These are phyloP conservation scores for Globisporangium viniferum DNA, from an alignment of 352 stramenopile genomes.

Conservation along the genomic window DNA sequence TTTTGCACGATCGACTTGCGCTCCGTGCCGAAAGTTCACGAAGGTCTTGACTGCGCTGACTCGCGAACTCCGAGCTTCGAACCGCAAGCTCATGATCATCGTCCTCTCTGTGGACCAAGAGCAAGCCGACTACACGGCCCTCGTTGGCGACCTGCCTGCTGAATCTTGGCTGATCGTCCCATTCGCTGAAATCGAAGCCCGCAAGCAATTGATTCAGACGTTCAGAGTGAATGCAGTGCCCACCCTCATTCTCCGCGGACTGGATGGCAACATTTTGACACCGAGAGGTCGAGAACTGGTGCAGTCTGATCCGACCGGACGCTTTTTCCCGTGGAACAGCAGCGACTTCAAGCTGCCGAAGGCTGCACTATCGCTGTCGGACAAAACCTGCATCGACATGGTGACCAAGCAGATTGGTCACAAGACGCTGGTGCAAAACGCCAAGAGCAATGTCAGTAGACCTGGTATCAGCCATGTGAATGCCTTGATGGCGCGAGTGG, in stretches of 20 bases:
- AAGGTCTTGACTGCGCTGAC: slow-evolving; percentile 50
- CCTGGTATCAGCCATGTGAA: slow-evolving; percentile 48
- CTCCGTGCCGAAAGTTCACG: slow-evolving; percentile 49
- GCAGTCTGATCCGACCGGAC: slow-evolving; percentile 50
- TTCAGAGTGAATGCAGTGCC: slow-evolving; percentile 62
- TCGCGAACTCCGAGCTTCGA: slow-evolving; percentile 30
- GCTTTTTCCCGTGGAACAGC: slow-evolving; percentile 61
- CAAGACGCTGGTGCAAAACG: slow-evolving; percentile 65
- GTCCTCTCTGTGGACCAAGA: slow-evolving; percentile 75
- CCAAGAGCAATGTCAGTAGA: slow-evolving; percentile 33
- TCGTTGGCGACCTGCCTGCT: slow-evolving; percentile 51
- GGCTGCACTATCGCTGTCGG: slow-evolving; percentile 46
- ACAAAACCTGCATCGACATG: slow-evolving; percentile 62
- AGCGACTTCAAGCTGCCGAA: slow-evolving; percentile 56
- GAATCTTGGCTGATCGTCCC: slow-evolving; percentile 72
- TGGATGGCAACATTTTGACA: slow-evolving; percentile 59
- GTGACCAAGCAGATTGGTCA: slow-evolving; percentile 69
- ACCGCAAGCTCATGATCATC: slow-evolving; percentile 66
- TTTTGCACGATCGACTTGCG: slow-evolving; percentile 52
- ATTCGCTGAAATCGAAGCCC: slow-evolving; percentile 63
- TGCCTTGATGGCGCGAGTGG: slow-evolving; percentile 42
- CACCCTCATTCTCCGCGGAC: slow-evolving; percentile 55
- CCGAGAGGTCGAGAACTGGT: slow-evolving; percentile 71
- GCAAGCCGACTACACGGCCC: slow-evolving; percentile 43
- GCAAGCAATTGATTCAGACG: slow-evolving; percentile 65